These are phyloP conservation scores for Forsythia viridissima DNA, from an alignment of 257 asterid species.

Conservation along the genomic window DNA sequence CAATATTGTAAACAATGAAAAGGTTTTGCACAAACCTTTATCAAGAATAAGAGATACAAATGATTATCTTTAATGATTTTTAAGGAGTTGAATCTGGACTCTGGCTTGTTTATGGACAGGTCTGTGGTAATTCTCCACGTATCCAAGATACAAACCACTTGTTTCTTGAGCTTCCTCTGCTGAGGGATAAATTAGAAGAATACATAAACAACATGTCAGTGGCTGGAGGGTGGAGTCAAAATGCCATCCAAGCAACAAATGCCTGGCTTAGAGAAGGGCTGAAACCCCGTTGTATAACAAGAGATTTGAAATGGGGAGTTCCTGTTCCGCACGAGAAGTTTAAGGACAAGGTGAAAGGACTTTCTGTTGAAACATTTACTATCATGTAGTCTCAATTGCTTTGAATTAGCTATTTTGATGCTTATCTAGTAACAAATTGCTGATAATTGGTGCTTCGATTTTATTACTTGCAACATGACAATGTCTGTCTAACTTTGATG, in stretches of 20 bases:
- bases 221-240: slow-evolving; percentile 96
- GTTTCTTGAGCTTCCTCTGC: slow-evolving; percentile 89
- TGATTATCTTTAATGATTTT: slow-evolving; percentile 8
- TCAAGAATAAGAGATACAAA: slow-evolving; percentile 2
- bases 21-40: slow-evolving; percentile 5
- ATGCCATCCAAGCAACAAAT: slow-evolving; percentile 75
- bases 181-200: slow-evolving; percentile 68
- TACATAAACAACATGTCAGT: slow-evolving; percentile 67
- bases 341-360: slow-evolving; percentile 68
- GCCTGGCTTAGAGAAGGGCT: slow-evolving; percentile 94
- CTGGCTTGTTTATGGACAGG: slow-evolving; percentile 44
- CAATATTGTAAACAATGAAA: background rate
- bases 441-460: background rate
- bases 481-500: slow-evolving; percentile 26
- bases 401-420: slow-evolving; percentile 12
- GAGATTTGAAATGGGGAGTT: slow-evolving; percentile 98
- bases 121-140: slow-evolving; percentile 63
- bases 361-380: slow-evolving; percentile 13
- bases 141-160: slow-evolving; percentile 78
- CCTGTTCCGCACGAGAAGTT: slow-evolving; percentile 90
- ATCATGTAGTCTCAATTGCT: background rate
- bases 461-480: slow-evolving; percentile 5
- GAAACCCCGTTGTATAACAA: slow-evolving; percentile 75
- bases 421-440: slow-evolving; percentile 7
- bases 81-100: slow-evolving; percentile 5